phyloP scores from a whole-genome alignment of 169 alveolate species.

The Babesia bigemina region DNA sequence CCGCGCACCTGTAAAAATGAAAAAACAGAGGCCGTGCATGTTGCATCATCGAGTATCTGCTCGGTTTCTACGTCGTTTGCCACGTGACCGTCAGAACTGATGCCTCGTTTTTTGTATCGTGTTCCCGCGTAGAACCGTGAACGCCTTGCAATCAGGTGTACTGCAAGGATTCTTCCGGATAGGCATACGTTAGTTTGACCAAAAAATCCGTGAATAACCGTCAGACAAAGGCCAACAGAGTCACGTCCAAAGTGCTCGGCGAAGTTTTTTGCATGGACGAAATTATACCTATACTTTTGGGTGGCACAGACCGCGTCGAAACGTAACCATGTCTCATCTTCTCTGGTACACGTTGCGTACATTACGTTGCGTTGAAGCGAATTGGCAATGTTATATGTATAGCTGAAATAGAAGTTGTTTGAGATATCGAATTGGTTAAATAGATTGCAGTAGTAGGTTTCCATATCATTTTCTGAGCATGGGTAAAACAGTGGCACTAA shows the following conservation, averaged over 20 bases:
- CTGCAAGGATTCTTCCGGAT: conserved; percentile 59
- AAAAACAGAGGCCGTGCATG: conserved; percentile 73
- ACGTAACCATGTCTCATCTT: conserved; percentile 31
- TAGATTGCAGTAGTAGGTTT: conserved; percentile 40
- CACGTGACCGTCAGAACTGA: conserved; percentile 82
- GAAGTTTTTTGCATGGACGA: conserved; percentile 50
- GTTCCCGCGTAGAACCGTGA: conserved; percentile 93
- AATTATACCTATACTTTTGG: conserved; percentile 69
- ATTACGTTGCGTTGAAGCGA: conserved; percentile 61
- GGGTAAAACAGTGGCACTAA: conserved; percentile 67
- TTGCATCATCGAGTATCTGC: conserved; percentile 80
- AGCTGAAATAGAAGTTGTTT: conserved; percentile 71
- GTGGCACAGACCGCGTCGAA: conserved; percentile 44
- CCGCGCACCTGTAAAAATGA: conserved; percentile 94
- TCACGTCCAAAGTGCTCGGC: conserved; percentile 11
- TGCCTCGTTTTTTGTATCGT: conserved; percentile 92
- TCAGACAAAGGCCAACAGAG: conserved; percentile 41
- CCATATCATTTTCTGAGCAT: conserved; percentile 20
- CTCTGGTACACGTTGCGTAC: conserved; percentile 1
- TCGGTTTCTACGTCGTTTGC: conserved; percentile 97
- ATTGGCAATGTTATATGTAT: conserved; percentile 70
- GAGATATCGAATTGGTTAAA: conserved; percentile 66
- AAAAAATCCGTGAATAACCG: conserved; percentile 71
- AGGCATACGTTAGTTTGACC: conserved; percentile 55
- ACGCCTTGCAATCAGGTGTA: conserved; percentile 87